These are phyloP conservation scores for Hibiscus syriacus DNA, from an alignment of 345 rosid species.

Conservation along the genomic window DNA sequence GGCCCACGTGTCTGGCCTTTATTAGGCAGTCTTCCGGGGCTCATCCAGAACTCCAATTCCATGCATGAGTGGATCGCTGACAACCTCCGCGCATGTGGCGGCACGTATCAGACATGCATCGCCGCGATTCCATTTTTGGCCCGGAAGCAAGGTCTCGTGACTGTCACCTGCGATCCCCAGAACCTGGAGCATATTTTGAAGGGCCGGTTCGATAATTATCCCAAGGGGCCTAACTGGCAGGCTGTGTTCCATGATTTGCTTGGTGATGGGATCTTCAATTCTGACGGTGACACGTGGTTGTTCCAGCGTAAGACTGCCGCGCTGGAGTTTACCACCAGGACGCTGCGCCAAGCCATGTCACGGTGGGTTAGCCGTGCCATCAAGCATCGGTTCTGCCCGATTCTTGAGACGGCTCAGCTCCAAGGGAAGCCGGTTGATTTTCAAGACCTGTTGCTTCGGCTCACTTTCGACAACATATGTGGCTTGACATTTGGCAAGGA, in stretches of 20 bases:
- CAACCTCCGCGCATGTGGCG: constrained; percentile 56
- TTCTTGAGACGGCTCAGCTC: constrained; percentile 47
- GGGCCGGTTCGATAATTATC: constrained; percentile 65
- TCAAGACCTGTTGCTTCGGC: constrained; percentile 61
- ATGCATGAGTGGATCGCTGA: constrained; percentile 78
- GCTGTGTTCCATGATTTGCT: constrained; percentile 64
- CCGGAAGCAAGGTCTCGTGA: constrained; percentile 62
- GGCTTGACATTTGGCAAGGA: constrained; percentile 79
- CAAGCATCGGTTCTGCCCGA: constrained; percentile 48
- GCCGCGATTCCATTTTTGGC: constrained; percentile 48
- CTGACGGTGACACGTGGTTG: constrained; percentile 72
- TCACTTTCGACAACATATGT: constrained; percentile 76
- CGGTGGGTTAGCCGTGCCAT: constrained; percentile 75
- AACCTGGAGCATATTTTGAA: constrained; percentile 67
- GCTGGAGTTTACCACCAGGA: constrained; percentile 70
- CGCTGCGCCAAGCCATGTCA: constrained; percentile 74
- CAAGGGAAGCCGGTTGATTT: constrained; percentile 46
- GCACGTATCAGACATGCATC: constrained; percentile 75
- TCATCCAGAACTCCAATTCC: constrained; percentile 43
- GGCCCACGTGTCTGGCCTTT: constrained; percentile 80
- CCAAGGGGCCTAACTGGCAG: constrained; percentile 80
- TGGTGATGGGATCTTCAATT: constrained; percentile 65
- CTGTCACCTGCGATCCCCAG: constrained; percentile 72
- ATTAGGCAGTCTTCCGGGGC: constrained; percentile 70
- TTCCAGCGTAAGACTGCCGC: constrained; percentile 86